phyloP scores from a whole-genome alignment of 2,329 filamentous ascomycete genomes.

The Juglanconis sp. region DNA sequence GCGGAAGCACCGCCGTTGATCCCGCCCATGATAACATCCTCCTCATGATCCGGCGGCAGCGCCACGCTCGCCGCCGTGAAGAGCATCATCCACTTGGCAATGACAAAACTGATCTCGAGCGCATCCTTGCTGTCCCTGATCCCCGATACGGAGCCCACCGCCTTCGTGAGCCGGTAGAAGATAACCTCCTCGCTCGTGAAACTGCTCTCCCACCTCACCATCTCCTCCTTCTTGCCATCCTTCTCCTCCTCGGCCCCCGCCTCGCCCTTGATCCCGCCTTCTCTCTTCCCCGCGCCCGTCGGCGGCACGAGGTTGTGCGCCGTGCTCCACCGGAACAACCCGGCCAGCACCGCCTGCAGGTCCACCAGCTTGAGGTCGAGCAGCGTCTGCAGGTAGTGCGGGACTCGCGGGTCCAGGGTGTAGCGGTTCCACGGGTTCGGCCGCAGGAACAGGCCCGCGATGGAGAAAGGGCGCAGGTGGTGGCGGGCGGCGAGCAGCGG shows the following conservation, averaged over 20 bases:
- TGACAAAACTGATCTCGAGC: slow-evolving; percentile 45
- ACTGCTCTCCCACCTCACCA: slow-evolving; percentile 51
- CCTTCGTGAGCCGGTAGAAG: slow-evolving; percentile 88
- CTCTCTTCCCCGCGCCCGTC: slow-evolving; percentile 24
- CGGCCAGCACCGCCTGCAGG: slow-evolving; percentile 51
- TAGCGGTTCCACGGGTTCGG: slow-evolving; percentile 47
- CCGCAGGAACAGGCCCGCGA: slow-evolving; percentile 58
- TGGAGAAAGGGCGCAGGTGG: slow-evolving; percentile 46
- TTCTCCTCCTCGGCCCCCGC: slow-evolving; percentile 10
- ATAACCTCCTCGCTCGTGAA: slow-evolving; percentile 79
- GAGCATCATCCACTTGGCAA: slow-evolving; percentile 58
- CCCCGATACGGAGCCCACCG: slow-evolving; percentile 59
- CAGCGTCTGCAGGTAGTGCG: slow-evolving; percentile 57
- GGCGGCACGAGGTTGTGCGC: slow-evolving; percentile 32
- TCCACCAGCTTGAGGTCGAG: slow-evolving; percentile 50
- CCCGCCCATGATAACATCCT: slow-evolving; percentile 44
- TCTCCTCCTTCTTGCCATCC: slow-evolving; percentile 20
- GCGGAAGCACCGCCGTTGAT: slow-evolving; percentile 35
- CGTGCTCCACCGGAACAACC: slow-evolving; percentile 56
- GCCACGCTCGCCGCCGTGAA: slow-evolving; percentile 50
- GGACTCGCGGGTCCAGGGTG: slow-evolving; percentile 56
- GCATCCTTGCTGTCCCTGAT: slow-evolving; percentile 47
- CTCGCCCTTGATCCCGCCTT: slow-evolving; percentile 9
- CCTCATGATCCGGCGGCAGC: slow-evolving; percentile 33
- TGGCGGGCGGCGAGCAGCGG: slow-evolving; percentile 47